A percentile compares a stretch with the other conserved stretches of the same genome.
phyloP scores from a whole-genome alignment of 2,329 filamentous ascomycete species.

The Sporothrix schenckii region DNA sequence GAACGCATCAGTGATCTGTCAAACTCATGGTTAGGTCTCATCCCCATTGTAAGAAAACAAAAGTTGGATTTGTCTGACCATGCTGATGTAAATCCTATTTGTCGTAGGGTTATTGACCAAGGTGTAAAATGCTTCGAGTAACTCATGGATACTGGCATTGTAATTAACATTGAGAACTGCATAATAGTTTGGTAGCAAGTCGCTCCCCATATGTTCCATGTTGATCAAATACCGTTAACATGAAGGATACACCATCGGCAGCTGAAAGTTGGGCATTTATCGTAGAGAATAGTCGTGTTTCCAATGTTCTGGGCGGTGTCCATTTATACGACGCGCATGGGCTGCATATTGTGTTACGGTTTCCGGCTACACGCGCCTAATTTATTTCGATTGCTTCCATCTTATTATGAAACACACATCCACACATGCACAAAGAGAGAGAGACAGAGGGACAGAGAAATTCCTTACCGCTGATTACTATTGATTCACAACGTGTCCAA shows the following conservation, averaged over 20 bases:
- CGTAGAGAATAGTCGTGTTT: not conserved
- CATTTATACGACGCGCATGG: not conserved
- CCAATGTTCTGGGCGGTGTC: not conserved
- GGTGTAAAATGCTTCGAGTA: constrained; percentile 5
- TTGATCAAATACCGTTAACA: no score
- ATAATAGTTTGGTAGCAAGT: constrained; percentile 28
- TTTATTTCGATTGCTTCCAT: not conserved
- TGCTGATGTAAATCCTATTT: not conserved
- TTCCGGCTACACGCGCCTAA: not conserved
- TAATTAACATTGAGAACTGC: constrained; percentile 16
- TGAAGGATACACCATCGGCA: not conserved
- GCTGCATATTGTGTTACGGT: not conserved
- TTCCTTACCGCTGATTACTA: not conserved
- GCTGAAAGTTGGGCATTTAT: not conserved
- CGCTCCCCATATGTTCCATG: not conserved
- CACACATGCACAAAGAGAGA: not conserved
- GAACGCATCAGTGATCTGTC: constrained; percentile 24
- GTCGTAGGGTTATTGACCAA: not conserved
- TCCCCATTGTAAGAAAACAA: not conserved
- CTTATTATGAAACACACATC: not conserved
- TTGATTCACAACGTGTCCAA: no score
- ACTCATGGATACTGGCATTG: not conserved
- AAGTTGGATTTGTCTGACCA: not conserved
- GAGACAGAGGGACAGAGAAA: not conserved
- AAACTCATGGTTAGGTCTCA: not conserved